Base-by-base conservation (phyloP, 2,329 filamentous ascomycete species). In the Calonectria hongkongensis region DNA sequence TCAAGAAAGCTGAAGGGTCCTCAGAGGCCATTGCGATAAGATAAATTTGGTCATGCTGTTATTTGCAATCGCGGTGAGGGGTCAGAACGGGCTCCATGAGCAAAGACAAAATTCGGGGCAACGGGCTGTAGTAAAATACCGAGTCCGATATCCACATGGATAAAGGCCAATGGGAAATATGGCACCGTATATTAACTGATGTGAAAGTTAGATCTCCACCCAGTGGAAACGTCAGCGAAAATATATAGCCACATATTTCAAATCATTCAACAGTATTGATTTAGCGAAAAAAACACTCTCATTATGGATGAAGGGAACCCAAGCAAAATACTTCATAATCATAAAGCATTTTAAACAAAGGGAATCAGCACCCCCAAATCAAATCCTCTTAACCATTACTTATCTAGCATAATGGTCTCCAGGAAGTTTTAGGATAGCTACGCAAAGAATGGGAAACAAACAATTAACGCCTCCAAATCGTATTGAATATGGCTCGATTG, bases 61-160 rank as follows among this genome's bases (percentile, higher is more conserved):
- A 25, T 3, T 50, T 21, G 43, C 43, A 47, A 21, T 47, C 6
- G 18, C 18, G 43, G 18, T 47, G 43, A 47, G 43, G 43, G 43
- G 43, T 47, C 4, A 47, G 43, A 47, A n/a, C 16, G 7, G 16
- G 12, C 16, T 47, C 43, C 18, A 4, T 33, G 43, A n/a, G 21
- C 43, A 47, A 18, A 21, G 43, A 21, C 43, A n/a, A n/a, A 47
- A 21, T 21, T 47, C 43, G 43, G 43, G 43, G 18, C 43, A 8
- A 47, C 43, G 43, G 43, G 43, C 18, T 47, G 43, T 47, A 47
- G 18, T 47, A n/a, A 47, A 21, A 47, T n/a, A 47, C 43, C 43
- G 43, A 47, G 43, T 47, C 43, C 43, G 43, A 47, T 47, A 47
- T 47, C 43, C 43, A 47, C 43, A 47, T 47, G 33, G 7, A 47